Evolutionary conservation across 352 stramenopile genomes (phyloP), one percentile per base, ranked within the genome.

Genomic region (Chrysophaeum taylorii): DNA sequence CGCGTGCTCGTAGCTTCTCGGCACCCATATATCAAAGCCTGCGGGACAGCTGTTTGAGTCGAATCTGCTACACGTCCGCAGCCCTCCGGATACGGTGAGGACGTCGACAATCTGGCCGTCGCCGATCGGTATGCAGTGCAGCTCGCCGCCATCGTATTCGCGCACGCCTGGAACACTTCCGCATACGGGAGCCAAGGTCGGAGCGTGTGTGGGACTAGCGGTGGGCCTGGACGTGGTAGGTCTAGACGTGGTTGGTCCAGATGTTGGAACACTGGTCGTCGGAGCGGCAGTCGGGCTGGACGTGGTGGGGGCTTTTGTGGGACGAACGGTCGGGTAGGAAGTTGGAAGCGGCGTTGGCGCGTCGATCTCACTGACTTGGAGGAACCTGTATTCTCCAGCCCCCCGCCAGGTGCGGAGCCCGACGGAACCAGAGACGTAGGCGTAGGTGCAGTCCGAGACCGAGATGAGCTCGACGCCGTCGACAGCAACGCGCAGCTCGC

Each of bases 1-100:
- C 18, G 48, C 48, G 48, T 60, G 48, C 48, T 60, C 48, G 48
- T 60, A 60, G 48, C 5, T 23, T 25, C 25, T 18, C 5, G 48
- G 48, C 18, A 60, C 48, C 48, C 48, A 60, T 18, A 60, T 60
- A 9, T 60, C 48, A 25, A 60, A 60, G 48, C 48, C 48, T 9
- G 5, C 48, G 18, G 48, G 48, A 25, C 48, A 60, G 48, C 18
- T 33, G 48, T 60, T 60, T 18, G 18, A 18, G 25, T 60, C 48
- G 5, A 9, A 15, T 18, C 33, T 9, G 18, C 48, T 18, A 25
- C 48, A 60, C 5, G 48, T 60, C 48, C 25, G 48, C 25, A 9
- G 9, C 18, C 48, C 48, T 5, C 48, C 48, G 9, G 25, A 9
- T 5, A 60, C 48, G 18, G 18, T 25, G 18, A 60, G 25, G 5